Percentiles rank a stretch among this genome's conserved stretches.
Conservation (phyloP, 2,329 filamentous ascomycete species). For the Furcasterigmium sp. region DNA sequence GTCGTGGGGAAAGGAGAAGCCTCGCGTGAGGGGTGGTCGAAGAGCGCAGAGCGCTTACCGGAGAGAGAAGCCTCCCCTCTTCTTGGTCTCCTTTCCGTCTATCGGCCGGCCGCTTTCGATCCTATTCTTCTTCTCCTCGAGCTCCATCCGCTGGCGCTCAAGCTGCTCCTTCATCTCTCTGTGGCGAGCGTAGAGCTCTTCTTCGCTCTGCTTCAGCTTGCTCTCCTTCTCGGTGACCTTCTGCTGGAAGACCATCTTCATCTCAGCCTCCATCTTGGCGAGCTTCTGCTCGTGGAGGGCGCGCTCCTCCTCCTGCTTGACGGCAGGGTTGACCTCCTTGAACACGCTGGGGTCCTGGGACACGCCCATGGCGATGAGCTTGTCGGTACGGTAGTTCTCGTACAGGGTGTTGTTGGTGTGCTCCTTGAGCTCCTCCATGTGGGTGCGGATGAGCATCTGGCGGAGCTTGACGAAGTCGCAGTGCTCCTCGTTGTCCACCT, state of each 20-base stretch:
- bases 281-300: slow-evolving; percentile 98
- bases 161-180: slow-evolving; percentile 99
- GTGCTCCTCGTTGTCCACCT: slow-evolving; percentile 99
- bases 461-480: slow-evolving; percentile 99
- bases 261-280: slow-evolving; percentile 99
- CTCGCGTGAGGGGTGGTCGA: slow-evolving; percentile 10
- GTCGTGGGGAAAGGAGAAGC: slow-evolving; percentile 32
- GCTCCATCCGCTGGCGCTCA: slow-evolving; percentile 86
- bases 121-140: slow-evolving; percentile 97
- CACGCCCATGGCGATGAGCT: slow-evolving; percentile 97
- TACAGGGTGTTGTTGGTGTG: slow-evolving; percentile 99
- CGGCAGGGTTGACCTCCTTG: slow-evolving; percentile 99
- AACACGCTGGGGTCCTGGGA: slow-evolving; percentile 98
- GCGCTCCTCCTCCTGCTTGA: slow-evolving; percentile 99
- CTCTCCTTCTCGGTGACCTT: slow-evolving; percentile 99
- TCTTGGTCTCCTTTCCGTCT: slow-evolving; percentile 90
- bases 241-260: slow-evolving; percentile 99
- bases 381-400: slow-evolving; percentile 99
- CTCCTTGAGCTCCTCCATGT: slow-evolving; percentile 99
- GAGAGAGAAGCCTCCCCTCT: slow-evolving; percentile 93
- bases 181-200: slow-evolving; percentile 96
- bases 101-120: slow-evolving; percentile 92
- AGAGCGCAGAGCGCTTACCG: slow-evolving; percentile 54
- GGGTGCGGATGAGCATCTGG: slow-evolving; percentile 99
- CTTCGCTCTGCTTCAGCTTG: slow-evolving; percentile 98